These are phyloP conservation scores for Stagonosporopsis tanaceti DNA, from an alignment of 2,329 filamentous ascomycete genomes.

Conservation along the genomic window DNA sequence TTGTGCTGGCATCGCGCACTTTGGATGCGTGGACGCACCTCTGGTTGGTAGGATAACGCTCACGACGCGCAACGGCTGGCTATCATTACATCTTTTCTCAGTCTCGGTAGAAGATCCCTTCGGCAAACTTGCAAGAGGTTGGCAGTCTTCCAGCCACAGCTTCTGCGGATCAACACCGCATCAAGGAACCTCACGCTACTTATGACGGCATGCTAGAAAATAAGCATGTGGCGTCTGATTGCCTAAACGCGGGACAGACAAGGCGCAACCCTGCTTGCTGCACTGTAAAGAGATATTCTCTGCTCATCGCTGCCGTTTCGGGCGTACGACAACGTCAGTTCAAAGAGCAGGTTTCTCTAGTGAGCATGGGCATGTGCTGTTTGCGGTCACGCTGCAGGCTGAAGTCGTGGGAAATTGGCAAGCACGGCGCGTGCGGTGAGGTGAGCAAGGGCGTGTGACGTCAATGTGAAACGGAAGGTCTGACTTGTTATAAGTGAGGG, in stretches of 20 bases:
- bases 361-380: constrained; percentile 16
- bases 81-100: constrained; percentile 14
- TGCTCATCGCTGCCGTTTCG: constrained; percentile 17
- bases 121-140: constrained; percentile 16
- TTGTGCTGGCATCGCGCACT: constrained; percentile 1
- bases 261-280: constrained; percentile 11
- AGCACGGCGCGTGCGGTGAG: constrained; percentile 15
- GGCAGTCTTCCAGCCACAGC: constrained; percentile 18
- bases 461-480: constrained; percentile 8
- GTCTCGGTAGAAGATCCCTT: constrained; percentile 10
- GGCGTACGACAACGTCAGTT: constrained; percentile 16
- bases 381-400: constrained; percentile 19
- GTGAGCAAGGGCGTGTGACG: constrained; percentile 20
- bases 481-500: constrained; percentile 21
- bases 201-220: constrained; percentile 18
- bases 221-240: constrained; percentile 21
- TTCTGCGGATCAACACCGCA: constrained; percentile 6
- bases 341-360: constrained; percentile 19
- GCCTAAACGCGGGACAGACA: constrained; percentile 14
- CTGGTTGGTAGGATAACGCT: constrained; percentile 13
- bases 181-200: constrained; percentile 2
- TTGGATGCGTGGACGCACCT: constrained; percentile 1
- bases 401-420: constrained; percentile 14
- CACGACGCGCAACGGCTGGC: constrained; percentile 19
- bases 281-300: constrained; percentile 11